Conservation (phyloP, 1,284 basidiomycete genomes). For the Butyriboletus pseudospeciosus region DNA sequence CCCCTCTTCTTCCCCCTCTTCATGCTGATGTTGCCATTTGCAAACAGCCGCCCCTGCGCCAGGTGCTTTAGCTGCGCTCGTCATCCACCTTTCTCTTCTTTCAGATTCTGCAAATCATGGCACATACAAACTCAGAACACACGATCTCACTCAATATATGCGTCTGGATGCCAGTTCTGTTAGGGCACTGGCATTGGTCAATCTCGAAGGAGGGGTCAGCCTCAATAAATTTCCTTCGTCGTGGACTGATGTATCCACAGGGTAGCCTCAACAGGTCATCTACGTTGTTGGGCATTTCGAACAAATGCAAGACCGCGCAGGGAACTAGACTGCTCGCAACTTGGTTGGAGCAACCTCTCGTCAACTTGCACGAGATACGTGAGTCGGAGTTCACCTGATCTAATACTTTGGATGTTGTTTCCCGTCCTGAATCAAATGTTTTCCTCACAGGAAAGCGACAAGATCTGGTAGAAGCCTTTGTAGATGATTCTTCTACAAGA, state of each 20-base stretch:
- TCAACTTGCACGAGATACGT: constrained; percentile 93
- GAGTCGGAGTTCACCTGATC: constrained; percentile 30
- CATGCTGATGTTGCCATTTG: constrained; percentile 23
- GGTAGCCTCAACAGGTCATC: constrained; percentile 67
- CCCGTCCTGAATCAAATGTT: neutral
- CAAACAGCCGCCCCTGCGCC: constrained; percentile 32
- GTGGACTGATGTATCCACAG: constrained; percentile 28
- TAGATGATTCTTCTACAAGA: constrained; percentile 74
- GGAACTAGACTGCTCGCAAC: constrained; percentile 86
- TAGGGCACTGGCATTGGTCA: constrained; percentile 84
- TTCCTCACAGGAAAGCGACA: constrained; percentile 68
- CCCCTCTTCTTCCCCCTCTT: neutral
- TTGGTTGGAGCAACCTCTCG: constrained; percentile 96
- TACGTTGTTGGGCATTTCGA: constrained; percentile 85
- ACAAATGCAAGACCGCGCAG: constrained; percentile 96
- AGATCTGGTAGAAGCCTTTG: constrained; percentile 82
- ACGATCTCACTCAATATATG: constrained; percentile 95
- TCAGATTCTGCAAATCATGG: constrained; percentile 79
- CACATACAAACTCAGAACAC: constrained; percentile 76
- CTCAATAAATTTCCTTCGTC: constrained; percentile 22
- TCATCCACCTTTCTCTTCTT: constrained; percentile 82
- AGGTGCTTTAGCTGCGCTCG: constrained; percentile 70
- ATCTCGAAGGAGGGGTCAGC: constrained; percentile 55
- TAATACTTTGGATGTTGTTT: neutral
- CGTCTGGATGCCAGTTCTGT: constrained; percentile 93